Evolutionary conservation across 352 stramenopile genomes (phyloP).

Genomic region (Chrysophaeum taylorii): DNA sequence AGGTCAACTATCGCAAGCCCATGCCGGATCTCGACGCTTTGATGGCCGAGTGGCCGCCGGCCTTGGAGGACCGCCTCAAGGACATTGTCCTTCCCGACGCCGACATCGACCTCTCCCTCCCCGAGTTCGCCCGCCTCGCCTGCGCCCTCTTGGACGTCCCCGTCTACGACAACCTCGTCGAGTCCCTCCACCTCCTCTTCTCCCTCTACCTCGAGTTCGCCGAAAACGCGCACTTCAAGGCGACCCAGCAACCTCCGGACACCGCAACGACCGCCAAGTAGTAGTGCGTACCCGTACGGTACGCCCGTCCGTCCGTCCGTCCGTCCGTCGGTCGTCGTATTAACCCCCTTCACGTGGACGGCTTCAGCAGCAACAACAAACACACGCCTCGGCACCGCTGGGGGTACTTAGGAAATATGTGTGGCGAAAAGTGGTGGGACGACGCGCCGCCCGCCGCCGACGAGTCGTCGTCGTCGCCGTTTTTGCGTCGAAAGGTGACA

Average conservation of each 20-base stretch:
- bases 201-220: constrained; percentile 79
- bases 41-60: constrained; percentile 81
- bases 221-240: constrained; percentile 75
- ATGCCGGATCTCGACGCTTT: constrained; percentile 87
- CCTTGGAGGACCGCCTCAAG: constrained; percentile 59
- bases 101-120: constrained; percentile 76
- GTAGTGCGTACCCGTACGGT: too few species aligned
- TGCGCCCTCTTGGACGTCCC: constrained; percentile 86
- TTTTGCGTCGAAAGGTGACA: too few species aligned
- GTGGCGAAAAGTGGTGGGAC: too few species aligned
- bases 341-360: too few species aligned
- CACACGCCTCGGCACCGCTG: too few species aligned
- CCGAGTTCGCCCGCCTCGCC: constrained; percentile 79
- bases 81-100: constrained; percentile 49
- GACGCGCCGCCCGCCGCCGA: too few species aligned
- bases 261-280: too few species aligned
- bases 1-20: constrained; percentile 60
- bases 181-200: constrained; percentile 87
- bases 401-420: too few species aligned
- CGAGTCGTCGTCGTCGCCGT: too few species aligned
- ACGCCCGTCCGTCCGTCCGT: too few species aligned
- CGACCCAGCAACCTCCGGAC: neutral
- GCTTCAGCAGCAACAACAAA: too few species aligned
- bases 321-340: too few species aligned
- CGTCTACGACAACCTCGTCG: constrained; percentile 70